A percentile compares a stretch with the other conserved stretches of the same genome.
phyloP scores from a whole-genome alignment of 495 filamentous ascomycete genomes.

The Parathielavia hyrcaniae region DNA sequence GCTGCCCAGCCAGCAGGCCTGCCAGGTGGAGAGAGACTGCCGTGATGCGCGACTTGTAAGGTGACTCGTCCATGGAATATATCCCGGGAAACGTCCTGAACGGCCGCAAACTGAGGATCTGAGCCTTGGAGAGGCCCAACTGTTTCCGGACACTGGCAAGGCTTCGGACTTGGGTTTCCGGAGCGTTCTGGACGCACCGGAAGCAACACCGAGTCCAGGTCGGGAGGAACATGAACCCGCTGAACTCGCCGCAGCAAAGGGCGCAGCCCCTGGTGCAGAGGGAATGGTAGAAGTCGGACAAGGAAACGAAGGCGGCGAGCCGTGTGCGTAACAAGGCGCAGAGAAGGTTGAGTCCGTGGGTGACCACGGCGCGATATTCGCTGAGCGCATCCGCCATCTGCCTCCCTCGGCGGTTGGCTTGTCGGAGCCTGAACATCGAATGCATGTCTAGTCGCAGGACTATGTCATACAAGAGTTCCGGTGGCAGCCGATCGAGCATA shows the following conservation, averaged over 20 bases:
- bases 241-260: constrained; percentile 34
- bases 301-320: constrained; percentile 29
- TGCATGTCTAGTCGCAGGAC: constrained; percentile 35
- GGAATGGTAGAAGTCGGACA: constrained; percentile 33
- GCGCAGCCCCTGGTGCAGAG: constrained; percentile 34
- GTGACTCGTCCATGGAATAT: constrained; percentile 31
- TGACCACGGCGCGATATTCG: constrained; percentile 33
- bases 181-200: constrained; percentile 28
- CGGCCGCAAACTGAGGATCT: constrained; percentile 25
- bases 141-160: constrained; percentile 31
- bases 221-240: constrained; percentile 34
- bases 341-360: constrained; percentile 36
- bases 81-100: constrained; percentile 37
- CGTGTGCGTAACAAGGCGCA: constrained; percentile 39
- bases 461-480: constrained; percentile 35
- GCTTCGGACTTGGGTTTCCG: constrained; percentile 31
- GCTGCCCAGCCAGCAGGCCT: constrained; percentile 24
- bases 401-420: constrained; percentile 35
- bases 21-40: constrained; percentile 35
- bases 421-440: constrained; percentile 39
- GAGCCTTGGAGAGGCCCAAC: constrained; percentile 31
- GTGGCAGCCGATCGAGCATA: constrained; percentile 34
- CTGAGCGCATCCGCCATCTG: constrained; percentile 33
- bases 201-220: constrained; percentile 37
- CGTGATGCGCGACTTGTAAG: constrained; percentile 27